A percentile compares a stretch with the other conserved stretches of the same genome.
These are phyloP conservation scores for Cichorium intybus DNA, from an alignment of 140 eudicot species.

Conservation along the genomic window DNA sequence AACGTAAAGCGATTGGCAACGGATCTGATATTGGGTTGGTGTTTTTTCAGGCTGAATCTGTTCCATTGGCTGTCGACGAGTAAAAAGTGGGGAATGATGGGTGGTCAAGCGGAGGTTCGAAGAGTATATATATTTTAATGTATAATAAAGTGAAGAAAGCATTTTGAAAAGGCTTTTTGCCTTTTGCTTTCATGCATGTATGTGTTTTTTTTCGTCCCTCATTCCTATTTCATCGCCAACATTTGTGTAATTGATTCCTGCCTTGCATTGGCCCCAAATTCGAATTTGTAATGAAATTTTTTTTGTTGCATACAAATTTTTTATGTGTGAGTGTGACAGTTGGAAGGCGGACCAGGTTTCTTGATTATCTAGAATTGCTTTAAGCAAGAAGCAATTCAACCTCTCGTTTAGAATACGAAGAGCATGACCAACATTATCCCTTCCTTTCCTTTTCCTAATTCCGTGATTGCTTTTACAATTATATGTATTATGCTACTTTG, in stretches of 20 bases:
- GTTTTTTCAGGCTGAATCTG: not conserved
- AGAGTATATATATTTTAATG: not conserved
- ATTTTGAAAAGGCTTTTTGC: conserved; percentile 2
- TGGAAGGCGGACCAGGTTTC: not conserved
- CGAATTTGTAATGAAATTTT: not conserved
- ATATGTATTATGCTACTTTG: not conserved
- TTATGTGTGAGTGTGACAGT: not conserved
- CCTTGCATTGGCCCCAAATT: conserved; percentile 10
- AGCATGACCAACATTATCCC: not conserved
- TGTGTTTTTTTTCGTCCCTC: not conserved
- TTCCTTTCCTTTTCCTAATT: not conserved
- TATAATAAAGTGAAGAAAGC: conserved; percentile 5
- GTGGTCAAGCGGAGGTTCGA: not conserved
- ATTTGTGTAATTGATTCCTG: conserved; percentile 8
- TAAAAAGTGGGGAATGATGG: not conserved
- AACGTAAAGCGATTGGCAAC: no score
- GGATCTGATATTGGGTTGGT: not conserved
- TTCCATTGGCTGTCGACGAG: not conserved
- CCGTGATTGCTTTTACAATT: not conserved
- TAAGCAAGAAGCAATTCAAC: not conserved
- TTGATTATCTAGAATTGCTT: not conserved
- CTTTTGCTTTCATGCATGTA: not conserved
- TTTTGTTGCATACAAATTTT: not conserved
- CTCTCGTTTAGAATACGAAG: not conserved
- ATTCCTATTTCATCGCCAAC: conserved; percentile 2